phyloP scores from a whole-genome alignment of 306 rosid genomes.

The Fragaria vesca region DNA sequence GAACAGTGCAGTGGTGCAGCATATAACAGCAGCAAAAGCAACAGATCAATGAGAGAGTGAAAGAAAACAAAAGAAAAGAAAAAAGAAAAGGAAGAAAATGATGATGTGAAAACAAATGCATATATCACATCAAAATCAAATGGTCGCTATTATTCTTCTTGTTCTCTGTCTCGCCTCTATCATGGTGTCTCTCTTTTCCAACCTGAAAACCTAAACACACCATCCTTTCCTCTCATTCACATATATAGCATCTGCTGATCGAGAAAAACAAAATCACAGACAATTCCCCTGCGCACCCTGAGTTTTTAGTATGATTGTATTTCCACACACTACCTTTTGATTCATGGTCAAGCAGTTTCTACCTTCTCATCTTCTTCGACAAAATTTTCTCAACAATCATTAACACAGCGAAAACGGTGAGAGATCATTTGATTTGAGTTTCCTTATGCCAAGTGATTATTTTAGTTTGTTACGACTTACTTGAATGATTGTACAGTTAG shows the following conservation, averaged over 20 bases:
- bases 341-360: neutral
- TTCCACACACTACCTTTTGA: neutral
- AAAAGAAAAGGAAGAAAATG: constrained; percentile 8
- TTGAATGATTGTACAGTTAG: neutral
- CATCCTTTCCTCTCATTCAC: neutral
- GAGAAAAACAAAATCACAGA: neutral
- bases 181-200: constrained; percentile 40
- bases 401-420: constrained; percentile 4
- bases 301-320: neutral
- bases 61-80: neutral
- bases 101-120: constrained; percentile 48
- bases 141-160: constrained; percentile 30
- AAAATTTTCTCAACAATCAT: neutral
- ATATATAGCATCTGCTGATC: neutral
- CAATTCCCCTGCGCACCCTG: neutral
- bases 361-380: constrained; percentile 9
- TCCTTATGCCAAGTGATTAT: neutral
- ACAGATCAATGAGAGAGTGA: constrained; percentile 33
- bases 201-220: constrained; percentile 25
- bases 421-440: neutral
- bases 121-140: constrained; percentile 15
- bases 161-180: constrained; percentile 39
- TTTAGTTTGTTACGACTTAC: neutral
- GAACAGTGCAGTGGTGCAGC: constrained; percentile 35
- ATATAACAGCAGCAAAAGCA: constrained; percentile 24